phyloP scores from a whole-genome alignment of 1,284 basidiomycete species.

The Coriolopsis trogii region DNA sequence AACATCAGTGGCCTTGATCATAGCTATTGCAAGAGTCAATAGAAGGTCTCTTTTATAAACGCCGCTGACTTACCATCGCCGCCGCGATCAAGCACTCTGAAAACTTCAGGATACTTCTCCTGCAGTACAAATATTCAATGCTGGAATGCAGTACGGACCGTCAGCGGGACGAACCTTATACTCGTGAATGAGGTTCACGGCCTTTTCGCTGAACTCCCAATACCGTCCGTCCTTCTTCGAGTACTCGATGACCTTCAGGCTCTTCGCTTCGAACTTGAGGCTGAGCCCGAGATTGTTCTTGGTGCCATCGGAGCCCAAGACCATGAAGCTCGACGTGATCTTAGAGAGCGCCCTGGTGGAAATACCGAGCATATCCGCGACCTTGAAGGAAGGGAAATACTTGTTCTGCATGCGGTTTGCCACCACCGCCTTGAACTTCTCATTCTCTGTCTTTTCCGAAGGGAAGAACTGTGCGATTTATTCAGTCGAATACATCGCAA shows the following conservation, averaged over 20 bases:
- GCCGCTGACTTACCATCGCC: conserved; percentile 60
- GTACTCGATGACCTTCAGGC: conserved; percentile 95
- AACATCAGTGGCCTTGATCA: conserved; percentile 75
- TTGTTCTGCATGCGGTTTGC: conserved; percentile 51
- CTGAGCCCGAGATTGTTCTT: conserved; percentile 93
- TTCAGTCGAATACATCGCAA: conserved; percentile 6
- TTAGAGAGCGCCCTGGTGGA: conserved; percentile 80
- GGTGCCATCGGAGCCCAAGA: conserved; percentile 70
- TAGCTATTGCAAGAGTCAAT: conserved; percentile 49
- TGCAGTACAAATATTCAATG: conserved; percentile 34
- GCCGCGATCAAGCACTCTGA: conserved; percentile 64
- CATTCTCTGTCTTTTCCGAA: conserved; percentile 76
- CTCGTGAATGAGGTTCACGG: conserved; percentile 79
- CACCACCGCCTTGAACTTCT: conserved; percentile 75
- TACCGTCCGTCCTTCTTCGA: conserved; percentile 81
- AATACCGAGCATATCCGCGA: conserved; percentile 71
- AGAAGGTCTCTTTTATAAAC: background rate
- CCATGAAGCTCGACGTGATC: conserved; percentile 93
- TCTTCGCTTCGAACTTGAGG: conserved; percentile 96
- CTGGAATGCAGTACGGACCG: background rate
- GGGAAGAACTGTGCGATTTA: conserved; percentile 77
- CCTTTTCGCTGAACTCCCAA: conserved; percentile 96
- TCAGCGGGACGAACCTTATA: conserved; percentile 64
- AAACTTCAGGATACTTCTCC: conserved; percentile 83
- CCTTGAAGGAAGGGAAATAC: conserved; percentile 81